phyloP scores from a whole-genome alignment of 2,329 filamentous ascomycete genomes.

The Ascochyta pisi region DNA sequence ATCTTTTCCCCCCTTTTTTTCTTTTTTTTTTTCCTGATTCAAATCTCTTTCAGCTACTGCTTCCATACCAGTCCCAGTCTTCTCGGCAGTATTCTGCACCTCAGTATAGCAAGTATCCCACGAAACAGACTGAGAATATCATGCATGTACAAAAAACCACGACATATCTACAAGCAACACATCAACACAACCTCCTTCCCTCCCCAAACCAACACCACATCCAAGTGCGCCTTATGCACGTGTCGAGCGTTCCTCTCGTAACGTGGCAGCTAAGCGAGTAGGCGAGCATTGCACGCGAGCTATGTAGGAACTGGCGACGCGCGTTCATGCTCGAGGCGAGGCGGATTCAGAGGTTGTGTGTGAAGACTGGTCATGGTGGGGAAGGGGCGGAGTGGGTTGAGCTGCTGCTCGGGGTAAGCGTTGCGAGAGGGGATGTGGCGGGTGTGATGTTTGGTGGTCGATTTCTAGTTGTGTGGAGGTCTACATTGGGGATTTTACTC shows the following conservation, averaged over 20 bases:
- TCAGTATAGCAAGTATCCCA: too few species aligned
- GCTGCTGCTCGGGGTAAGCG: background rate
- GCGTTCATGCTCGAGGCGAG: background rate
- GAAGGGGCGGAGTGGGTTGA: background rate
- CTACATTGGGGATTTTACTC: background rate
- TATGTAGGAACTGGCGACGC: background rate
- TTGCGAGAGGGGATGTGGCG: background rate
- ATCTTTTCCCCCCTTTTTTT: too few species aligned
- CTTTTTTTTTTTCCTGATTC: too few species aligned
- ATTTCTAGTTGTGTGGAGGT: background rate
- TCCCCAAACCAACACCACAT: too few species aligned
- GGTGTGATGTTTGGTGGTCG: background rate
- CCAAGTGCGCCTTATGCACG: too few species aligned
- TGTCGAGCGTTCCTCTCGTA: background rate
- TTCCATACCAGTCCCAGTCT: too few species aligned
- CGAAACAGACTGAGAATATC: too few species aligned
- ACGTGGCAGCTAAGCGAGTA: background rate
- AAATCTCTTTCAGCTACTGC: too few species aligned
- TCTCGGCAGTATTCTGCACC: too few species aligned
- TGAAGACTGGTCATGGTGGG: background rate
- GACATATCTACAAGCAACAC: too few species aligned
- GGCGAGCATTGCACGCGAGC: background rate
- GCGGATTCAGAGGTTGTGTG: background rate
- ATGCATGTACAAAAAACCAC: too few species aligned
- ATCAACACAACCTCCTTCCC: too few species aligned